Percentiles rank a stretch among this genome's conserved stretches.
Evolutionary conservation across 768 basidiomycete species (phyloP).

Genomic region (Lactifluus piperatus): DNA sequence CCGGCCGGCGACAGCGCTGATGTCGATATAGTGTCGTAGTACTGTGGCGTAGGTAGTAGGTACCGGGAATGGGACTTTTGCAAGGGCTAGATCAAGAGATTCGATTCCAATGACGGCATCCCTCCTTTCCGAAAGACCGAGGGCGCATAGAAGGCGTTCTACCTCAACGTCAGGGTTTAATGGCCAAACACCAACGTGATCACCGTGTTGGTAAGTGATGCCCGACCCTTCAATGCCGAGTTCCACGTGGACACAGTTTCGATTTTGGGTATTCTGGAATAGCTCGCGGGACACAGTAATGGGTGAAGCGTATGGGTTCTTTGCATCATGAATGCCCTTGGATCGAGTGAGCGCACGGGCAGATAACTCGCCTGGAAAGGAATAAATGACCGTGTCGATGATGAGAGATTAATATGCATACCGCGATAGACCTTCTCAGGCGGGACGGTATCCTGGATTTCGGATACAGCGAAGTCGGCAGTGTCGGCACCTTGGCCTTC

Average conservation of each 20-base stretch:
- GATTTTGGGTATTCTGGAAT: constrained; percentile 60
- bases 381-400: constrained; percentile 6
- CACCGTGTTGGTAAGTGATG: constrained; percentile 97
- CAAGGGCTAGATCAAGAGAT: constrained; percentile 94
- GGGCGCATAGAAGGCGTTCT: constrained; percentile 73
- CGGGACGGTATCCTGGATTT: constrained; percentile 57
- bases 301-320: constrained; percentile 92
- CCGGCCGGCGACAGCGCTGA: constrained; percentile 89
- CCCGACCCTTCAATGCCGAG: constrained; percentile 91
- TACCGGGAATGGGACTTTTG: constrained; percentile 97
- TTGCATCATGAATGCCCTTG: constrained; percentile 94
- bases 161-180: constrained; percentile 90
- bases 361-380: constrained; percentile 74
- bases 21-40: constrained; percentile 94
- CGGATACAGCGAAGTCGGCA: constrained; percentile 87
- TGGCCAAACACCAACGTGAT: constrained; percentile 97
- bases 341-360: constrained; percentile 88
- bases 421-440: constrained; percentile 90
- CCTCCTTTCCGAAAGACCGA: constrained; percentile 76
- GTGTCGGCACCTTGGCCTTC: constrained; percentile 95
- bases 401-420: constrained; percentile 28
- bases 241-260: constrained; percentile 94
- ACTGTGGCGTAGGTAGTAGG: constrained; percentile 92
- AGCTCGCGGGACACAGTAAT: constrained; percentile 73
- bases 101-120: constrained; percentile 85